phyloP scores from a whole-genome alignment of 768 basidiomycete genomes.

The Trametes villosa region DNA sequence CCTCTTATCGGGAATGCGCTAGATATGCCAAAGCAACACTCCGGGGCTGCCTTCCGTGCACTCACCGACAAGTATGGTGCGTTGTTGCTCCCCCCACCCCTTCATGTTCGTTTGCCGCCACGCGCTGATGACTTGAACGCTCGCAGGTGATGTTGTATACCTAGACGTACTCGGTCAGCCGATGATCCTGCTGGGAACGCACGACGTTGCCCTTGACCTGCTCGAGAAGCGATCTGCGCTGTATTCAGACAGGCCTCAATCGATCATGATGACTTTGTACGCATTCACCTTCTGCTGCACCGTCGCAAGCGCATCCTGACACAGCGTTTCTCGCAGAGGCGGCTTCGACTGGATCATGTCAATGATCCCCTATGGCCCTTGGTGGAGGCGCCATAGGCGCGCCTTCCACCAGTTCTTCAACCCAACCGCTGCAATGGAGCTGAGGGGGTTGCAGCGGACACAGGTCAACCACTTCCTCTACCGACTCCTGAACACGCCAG shows the following conservation, averaged over 20 bases:
- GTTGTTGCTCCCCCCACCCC: too few relatives aligned
- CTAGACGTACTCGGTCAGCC: conserved; percentile 66
- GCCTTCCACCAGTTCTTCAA: conserved; percentile 19
- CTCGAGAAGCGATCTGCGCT: conserved; percentile 72
- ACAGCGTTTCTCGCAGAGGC: neutral
- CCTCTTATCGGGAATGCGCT: conserved; percentile 25
- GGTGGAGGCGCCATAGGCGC: conserved; percentile 15
- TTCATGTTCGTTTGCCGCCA: neutral
- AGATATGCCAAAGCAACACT: conserved; percentile 16
- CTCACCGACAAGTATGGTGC: conserved; percentile 14
- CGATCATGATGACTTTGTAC: conserved; percentile 73
- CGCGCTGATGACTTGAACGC: neutral
- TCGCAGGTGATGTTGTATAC: conserved; percentile 68
- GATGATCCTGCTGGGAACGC: conserved; percentile 67
- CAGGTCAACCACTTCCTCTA: neutral
- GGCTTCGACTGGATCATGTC: conserved; percentile 12
- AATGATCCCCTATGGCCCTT: conserved; percentile 4
- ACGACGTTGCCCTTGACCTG: conserved; percentile 61
- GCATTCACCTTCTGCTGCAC: too few relatives aligned
- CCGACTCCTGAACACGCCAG: neutral
- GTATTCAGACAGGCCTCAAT: conserved; percentile 70
- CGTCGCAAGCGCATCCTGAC: too few relatives aligned
- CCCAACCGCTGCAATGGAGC: neutral
- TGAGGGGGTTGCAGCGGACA: neutral
- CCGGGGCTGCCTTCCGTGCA: neutral